Evolutionary conservation across 768 basidiomycete genomes (phyloP), one percentile per base, ranked within the genome.

Genomic region (Phlebiopsis flavidoalba): DNA sequence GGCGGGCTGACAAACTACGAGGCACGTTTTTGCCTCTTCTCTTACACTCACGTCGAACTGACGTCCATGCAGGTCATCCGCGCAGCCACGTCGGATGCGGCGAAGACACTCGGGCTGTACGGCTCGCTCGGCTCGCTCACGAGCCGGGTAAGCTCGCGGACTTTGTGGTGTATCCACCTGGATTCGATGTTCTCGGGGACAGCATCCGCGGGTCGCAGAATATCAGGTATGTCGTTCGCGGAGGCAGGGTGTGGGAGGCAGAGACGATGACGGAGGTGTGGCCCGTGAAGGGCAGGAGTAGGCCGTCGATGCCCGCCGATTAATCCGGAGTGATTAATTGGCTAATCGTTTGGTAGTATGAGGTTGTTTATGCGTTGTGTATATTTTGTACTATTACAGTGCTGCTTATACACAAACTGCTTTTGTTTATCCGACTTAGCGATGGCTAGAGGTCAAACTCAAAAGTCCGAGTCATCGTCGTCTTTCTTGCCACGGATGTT

Each of bases 381-480:
- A 50, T 50, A 50, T 11, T 21, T 47, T 31, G 26, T 43, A 43
- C 40, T 43, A 43, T 10, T 43, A 43, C 40, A 43, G 3, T 43
- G 11, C 12, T 12, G 40, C 17, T 43, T 12, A 17, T 12, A 12
- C 3, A 14, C 37, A 40, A 10, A 43, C 40, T 12, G 17, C 40
- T 12, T 8, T 40, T 8, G 7, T 40, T 43, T 43, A 12, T 43
- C 40, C 17, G 12, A 43, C 12, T 8, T 12, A 12, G 10, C 17
- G 40, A 8, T 43, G 17, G 40, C 68, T 64, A 75, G 59, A 75
- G 58, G 61, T 93, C 91, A 69, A 95, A 89, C 53, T 87, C 85
- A 70, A 95, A n/a, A 89, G 57, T 87, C 85, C 35, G 83, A 85
- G 71, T 93, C 93, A 66, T 88, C 84, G 47, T 80, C 85, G 45